Evolutionary conservation across 2,329 filamentous ascomycete species (phyloP).

Genomic region (Calonectria fujianensis): DNA sequence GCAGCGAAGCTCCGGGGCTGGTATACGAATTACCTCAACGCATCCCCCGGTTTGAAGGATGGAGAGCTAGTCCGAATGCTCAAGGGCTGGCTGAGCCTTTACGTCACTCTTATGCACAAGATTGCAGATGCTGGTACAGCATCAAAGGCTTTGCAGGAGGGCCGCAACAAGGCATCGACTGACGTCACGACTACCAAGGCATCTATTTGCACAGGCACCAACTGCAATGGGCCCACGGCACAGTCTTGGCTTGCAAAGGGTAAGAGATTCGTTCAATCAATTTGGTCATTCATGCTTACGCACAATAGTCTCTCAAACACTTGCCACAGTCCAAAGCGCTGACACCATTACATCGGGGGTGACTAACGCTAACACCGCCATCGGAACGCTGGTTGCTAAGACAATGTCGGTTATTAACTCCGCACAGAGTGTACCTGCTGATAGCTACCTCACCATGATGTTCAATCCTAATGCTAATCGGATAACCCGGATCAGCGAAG

Average conservation of each 20-base stretch:
- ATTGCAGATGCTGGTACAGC: background rate
- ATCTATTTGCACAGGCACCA: background rate
- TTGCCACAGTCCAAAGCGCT: background rate
- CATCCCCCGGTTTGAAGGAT: background rate
- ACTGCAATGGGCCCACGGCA: background rate
- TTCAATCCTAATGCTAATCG: background rate
- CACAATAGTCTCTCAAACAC: background rate
- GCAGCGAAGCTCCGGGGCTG: background rate
- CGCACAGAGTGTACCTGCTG: background rate
- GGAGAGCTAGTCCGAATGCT: background rate
- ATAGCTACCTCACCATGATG: background rate
- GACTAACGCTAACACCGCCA: background rate
- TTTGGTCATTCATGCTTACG: background rate
- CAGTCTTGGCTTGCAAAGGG: background rate
- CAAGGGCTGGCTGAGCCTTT: background rate
- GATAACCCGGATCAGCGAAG: background rate
- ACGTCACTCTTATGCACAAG: background rate
- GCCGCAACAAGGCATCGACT: background rate
- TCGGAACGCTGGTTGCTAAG: background rate
- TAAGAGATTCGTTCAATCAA: background rate
- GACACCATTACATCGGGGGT: background rate
- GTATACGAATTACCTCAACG: background rate
- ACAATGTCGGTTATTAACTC: background rate
- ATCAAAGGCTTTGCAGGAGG: background rate
- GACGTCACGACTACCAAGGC: background rate